phyloP scores from a whole-genome alignment of 2,329 filamentous ascomycete species.

The Verruconis gallopava region DNA sequence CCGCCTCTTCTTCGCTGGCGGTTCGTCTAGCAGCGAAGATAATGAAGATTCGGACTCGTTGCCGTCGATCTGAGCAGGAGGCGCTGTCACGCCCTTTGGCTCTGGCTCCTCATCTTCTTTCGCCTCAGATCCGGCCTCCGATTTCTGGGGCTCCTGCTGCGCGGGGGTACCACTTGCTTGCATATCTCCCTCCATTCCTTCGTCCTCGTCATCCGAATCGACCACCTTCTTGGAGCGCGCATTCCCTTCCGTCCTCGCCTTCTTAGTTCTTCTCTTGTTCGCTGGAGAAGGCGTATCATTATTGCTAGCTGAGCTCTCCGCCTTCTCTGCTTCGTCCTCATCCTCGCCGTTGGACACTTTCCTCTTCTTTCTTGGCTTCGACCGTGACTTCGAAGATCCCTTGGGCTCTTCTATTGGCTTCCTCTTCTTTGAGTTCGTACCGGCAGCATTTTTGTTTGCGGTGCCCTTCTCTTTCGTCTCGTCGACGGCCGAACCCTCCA shows the following conservation, averaged over 20 bases:
- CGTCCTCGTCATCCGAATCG: neutral
- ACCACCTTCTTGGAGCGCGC: neutral
- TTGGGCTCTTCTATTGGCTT: constrained; percentile 8
- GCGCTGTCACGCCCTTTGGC: neutral
- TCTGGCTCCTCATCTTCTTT: neutral
- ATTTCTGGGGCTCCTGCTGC: neutral
- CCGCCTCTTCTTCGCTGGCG: constrained; percentile 42
- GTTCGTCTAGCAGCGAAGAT: constrained; percentile 68
- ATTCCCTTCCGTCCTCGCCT: neutral
- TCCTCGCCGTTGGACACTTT: constrained; percentile 6
- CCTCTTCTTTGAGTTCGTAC: neutral
- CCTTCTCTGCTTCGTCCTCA: constrained; percentile 10
- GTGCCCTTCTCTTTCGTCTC: constrained; percentile 13
- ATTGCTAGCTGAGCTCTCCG: constrained; percentile 4
- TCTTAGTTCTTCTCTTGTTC: neutral
- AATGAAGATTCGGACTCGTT: constrained; percentile 47
- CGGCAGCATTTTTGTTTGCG: constrained; percentile 17
- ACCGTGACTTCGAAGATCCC: constrained; percentile 14
- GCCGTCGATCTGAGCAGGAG: constrained; percentile 11
- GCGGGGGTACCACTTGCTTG: too few relatives aligned
- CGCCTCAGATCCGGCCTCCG: too few relatives aligned
- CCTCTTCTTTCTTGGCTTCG: constrained; percentile 8
- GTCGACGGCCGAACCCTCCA: constrained; percentile 3
- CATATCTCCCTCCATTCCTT: too few relatives aligned
- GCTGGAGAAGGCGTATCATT: neutral